phyloP scores from a whole-genome alignment of 768 basidiomycete species.

The Pilatotrama ljubarskyi region DNA sequence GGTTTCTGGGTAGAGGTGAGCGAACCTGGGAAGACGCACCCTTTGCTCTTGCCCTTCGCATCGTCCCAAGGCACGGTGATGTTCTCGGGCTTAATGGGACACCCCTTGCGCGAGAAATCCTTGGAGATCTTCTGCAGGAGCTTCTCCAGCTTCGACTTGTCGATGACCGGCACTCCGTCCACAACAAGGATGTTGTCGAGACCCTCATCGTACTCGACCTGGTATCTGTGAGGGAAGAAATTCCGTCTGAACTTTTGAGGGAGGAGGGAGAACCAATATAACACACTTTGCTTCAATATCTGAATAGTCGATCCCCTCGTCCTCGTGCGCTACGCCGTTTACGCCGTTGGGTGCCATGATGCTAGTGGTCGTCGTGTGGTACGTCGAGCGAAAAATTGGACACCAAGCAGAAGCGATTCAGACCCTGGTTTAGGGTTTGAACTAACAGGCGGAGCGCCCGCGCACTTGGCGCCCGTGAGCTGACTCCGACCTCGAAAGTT shows the following conservation, averaged over 20 bases:
- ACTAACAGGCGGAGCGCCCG: background rate
- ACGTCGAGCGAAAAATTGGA: slow-evolving; percentile 17
- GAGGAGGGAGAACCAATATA: background rate
- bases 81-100: slow-evolving; percentile 70
- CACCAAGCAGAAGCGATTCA: background rate
- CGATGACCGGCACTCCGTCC: slow-evolving; percentile 90
- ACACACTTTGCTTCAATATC: slow-evolving; percentile 86
- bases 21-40: slow-evolving; percentile 49
- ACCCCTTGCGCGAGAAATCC: slow-evolving; percentile 81
- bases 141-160: slow-evolving; percentile 80
- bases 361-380: slow-evolving; percentile 7
- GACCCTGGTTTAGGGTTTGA: slow-evolving; percentile 15
- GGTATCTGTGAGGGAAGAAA: slow-evolving; percentile 58
- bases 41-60: slow-evolving; percentile 82
- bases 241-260: background rate
- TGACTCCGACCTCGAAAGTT: background rate
- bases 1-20: background rate
- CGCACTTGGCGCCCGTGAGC: background rate
- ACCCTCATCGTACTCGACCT: slow-evolving; percentile 79
- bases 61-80: slow-evolving; percentile 91
- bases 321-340: slow-evolving; percentile 30
- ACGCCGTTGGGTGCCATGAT: slow-evolving; percentile 30
- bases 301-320: slow-evolving; percentile 79
- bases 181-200: slow-evolving; percentile 92
- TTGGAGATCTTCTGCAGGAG: slow-evolving; percentile 80